These are phyloP conservation scores for Lactarius psammicola DNA, from an alignment of 768 basidiomycete genomes.

Conservation along the genomic window DNA sequence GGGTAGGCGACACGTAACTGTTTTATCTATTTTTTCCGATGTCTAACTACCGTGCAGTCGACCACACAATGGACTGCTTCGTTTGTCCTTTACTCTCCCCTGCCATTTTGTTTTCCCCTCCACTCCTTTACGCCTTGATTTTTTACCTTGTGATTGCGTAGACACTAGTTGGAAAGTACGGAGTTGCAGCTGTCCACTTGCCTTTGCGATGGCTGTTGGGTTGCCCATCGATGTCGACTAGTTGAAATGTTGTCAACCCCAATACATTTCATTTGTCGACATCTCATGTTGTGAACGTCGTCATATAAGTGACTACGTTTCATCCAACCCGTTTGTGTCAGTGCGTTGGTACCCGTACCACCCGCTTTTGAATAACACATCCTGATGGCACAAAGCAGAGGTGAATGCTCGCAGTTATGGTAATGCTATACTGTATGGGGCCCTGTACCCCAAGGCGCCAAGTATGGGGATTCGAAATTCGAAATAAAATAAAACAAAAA, in stretches of 20 bases:
- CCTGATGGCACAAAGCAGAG: neutral
- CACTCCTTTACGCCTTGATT: conserved; percentile 20
- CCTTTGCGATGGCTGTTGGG: conserved; percentile 4
- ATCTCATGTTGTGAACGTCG: neutral
- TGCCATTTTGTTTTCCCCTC: neutral
- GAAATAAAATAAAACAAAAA: neutral
- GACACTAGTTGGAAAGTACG: conserved; percentile 10
- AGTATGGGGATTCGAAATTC: neutral
- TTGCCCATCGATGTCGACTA: conserved; percentile 14
- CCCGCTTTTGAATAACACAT: neutral
- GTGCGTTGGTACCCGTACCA: neutral
- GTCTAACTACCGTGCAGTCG: conserved; percentile 17
- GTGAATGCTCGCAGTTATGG: neutral
- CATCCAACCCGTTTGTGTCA: neutral
- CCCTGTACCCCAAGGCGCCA: neutral
- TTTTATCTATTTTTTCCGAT: conserved; percentile 26
- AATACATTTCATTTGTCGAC: conserved; percentile 20
- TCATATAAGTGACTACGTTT: neutral
- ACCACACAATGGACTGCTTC: conserved; percentile 5
- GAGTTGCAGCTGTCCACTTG: conserved; percentile 7
- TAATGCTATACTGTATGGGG: neutral
- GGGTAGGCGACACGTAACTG: conserved; percentile 11
- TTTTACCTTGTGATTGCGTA: conserved; percentile 21
- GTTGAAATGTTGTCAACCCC: conserved; percentile 12
- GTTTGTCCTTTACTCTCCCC: conserved; percentile 12